Evolutionary conservation across 2,329 filamentous ascomycete species (phyloP).

Genomic region (Pseudocercospora fuligena): DNA sequence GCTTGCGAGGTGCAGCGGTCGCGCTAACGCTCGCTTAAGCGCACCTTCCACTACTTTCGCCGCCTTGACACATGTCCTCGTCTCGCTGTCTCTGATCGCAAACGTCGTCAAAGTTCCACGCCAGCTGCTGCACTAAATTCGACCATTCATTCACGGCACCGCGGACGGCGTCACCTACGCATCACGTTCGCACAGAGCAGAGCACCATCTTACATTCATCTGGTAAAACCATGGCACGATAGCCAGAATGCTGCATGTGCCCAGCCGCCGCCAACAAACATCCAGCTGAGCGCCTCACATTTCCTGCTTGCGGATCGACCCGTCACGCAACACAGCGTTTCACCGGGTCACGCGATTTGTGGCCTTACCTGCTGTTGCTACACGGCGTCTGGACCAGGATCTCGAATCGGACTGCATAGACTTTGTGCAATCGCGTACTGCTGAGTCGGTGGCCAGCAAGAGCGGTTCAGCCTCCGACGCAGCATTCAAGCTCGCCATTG

Average conservation of each 20-base stretch:
- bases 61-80: neutral
- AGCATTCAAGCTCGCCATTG: conserved; percentile 12
- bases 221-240: neutral
- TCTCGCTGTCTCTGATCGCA: neutral
- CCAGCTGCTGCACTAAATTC: neutral
- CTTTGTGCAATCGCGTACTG: neutral
- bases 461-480: conserved; percentile 9
- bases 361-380: conserved; percentile 2
- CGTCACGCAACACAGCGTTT: conserved; percentile 5
- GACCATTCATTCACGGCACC: neutral
- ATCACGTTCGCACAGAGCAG: neutral
- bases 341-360: conserved; percentile 19
- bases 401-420: neutral
- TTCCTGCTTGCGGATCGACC: conserved; percentile 6
- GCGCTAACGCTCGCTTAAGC: conserved; percentile 1
- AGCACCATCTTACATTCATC: neutral
- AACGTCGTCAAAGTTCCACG: conserved; percentile 3
- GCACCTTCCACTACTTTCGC: neutral
- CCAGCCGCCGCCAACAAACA: conserved; percentile 4
- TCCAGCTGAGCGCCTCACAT: conserved; percentile 14
- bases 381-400: neutral
- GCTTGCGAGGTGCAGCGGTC: neutral
- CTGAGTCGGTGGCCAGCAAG: conserved; percentile 8
- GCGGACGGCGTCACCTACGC: neutral
- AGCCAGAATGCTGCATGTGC: conserved; percentile 2